Percentiles rank a stretch among this genome's conserved stretches.
Evolutionary conservation across 352 stramenopile genomes (phyloP).

Genomic region (Globisporangium recalcitrans): DNA sequence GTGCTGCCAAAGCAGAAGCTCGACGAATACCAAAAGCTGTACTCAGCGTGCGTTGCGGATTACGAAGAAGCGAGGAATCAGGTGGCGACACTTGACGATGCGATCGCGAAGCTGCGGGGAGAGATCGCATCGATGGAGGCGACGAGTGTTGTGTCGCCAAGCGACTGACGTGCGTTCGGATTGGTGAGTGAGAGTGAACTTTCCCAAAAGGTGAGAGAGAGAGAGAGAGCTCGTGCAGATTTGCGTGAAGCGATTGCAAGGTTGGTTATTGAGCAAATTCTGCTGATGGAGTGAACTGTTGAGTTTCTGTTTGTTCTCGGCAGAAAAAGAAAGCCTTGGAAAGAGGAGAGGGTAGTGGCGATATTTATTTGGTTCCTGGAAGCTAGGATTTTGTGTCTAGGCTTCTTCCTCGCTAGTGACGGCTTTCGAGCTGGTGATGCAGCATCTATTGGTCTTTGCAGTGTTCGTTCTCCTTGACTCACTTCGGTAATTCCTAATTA

Average conservation of each 20-base stretch:
- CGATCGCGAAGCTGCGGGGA: slow-evolving; percentile 8
- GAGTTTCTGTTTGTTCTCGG: not conserved
- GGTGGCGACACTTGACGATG: slow-evolving; percentile 7
- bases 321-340: not conserved
- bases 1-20: slow-evolving; percentile 1
- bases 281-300: too few relatives aligned
- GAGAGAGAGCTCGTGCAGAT: not conserved
- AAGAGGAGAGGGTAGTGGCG: not conserved
- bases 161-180: not conserved
- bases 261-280: not conserved
- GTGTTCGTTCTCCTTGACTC: not conserved
- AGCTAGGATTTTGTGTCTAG: not conserved
- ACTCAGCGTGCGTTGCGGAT: slow-evolving; percentile 7
- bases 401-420: not conserved
- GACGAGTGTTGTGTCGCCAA: not conserved
- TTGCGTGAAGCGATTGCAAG: not conserved
- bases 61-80: slow-evolving; percentile 11
- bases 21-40: slow-evolving; percentile 8
- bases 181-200: slow-evolving; percentile 1
- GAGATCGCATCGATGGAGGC: slow-evolving; percentile 14
- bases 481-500: not conserved
- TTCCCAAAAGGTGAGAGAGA: not conserved
- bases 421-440: not conserved
- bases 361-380: not conserved
- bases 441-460: not conserved